Percentiles rank a stretch among this genome's conserved stretches.
phyloP scores from a whole-genome alignment of 305 asterid genomes.

The Fraxinus floribunda region DNA sequence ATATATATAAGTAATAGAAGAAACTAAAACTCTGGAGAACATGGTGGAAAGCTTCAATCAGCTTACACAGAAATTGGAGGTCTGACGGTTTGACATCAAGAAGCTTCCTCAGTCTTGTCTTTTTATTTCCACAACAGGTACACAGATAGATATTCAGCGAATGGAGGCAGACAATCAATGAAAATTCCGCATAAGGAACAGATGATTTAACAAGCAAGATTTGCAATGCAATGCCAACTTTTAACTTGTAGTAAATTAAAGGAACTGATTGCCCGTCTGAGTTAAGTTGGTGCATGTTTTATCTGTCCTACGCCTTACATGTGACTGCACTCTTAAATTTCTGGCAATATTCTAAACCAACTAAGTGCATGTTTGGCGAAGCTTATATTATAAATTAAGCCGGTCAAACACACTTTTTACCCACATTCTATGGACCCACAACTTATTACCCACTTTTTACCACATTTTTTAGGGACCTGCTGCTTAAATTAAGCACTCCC shows the following conservation, averaged over 20 bases:
- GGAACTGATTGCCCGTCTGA: background rate
- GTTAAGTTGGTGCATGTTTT: background rate
- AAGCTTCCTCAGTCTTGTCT: slow-evolving; percentile 31
- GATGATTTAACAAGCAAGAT: background rate
- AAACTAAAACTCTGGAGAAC: background rate
- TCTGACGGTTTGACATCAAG: slow-evolving; percentile 37
- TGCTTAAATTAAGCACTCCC: background rate
- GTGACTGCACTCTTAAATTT: background rate
- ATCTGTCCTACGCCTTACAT: background rate
- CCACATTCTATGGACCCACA: background rate
- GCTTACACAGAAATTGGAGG: slow-evolving; percentile 38
- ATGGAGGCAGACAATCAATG: slow-evolving; percentile 13
- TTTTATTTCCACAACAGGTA: slow-evolving; percentile 16
- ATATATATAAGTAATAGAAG: slow-evolving; percentile 3
- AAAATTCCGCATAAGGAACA: slow-evolving; percentile 9
- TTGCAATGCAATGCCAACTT: background rate
- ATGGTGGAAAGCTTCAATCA: background rate
- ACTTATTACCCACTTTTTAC: background rate
- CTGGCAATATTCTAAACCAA: background rate
- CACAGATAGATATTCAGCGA: slow-evolving; percentile 19
- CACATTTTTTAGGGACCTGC: background rate
- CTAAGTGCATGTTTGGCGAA: background rate
- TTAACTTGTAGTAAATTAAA: background rate
- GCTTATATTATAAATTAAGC: background rate
- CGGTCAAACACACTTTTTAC: background rate